Evolutionary conservation across 805 yeast species (phyloP).

Genomic region (Ogataea siamensis): DNA sequence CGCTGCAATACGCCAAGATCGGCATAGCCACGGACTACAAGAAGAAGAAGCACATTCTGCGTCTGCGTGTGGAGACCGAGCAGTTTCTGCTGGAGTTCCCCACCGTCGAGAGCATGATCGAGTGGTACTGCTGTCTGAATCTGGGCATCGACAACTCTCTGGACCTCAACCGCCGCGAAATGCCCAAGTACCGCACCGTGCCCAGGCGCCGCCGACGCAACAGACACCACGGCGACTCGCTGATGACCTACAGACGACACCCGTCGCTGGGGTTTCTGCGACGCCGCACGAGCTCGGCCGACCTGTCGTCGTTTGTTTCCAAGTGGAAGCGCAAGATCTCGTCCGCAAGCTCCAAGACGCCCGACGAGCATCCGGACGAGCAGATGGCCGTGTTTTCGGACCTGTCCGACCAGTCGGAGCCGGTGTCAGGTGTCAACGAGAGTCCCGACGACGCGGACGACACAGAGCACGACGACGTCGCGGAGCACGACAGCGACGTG

Average conservation of each 20-base stretch:
- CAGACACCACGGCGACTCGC: constrained; percentile 21
- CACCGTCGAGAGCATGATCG: constrained; percentile 62
- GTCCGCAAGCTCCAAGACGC: not conserved
- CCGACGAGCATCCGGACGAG: not conserved
- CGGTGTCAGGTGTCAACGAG: constrained; percentile 17
- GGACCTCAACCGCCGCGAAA: constrained; percentile 67
- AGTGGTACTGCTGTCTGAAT: constrained; percentile 72
- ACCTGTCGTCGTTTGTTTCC: constrained; percentile 20
- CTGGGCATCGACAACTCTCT: constrained; percentile 78
- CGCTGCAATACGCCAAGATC: constrained; percentile 78
- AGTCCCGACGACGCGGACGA: constrained; percentile 26
- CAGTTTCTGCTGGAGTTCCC: constrained; percentile 72
- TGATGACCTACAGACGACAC: constrained; percentile 14
- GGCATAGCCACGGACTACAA: constrained; percentile 87
- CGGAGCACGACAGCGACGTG: constrained; percentile 26
- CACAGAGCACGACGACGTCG: constrained; percentile 25
- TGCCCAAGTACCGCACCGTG: constrained; percentile 76
- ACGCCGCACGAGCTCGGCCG: constrained; percentile 12
- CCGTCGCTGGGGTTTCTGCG: constrained; percentile 26
- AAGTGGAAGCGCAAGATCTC: constrained; percentile 19
- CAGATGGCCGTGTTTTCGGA: constrained; percentile 1
- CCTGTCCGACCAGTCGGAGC: constrained; percentile 1
- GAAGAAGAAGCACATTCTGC: constrained; percentile 62
- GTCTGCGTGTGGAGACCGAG: constrained; percentile 80
- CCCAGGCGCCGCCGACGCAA: constrained; percentile 65